Evolutionary conservation across 306 rosid species (phyloP).

Genomic region (Parietaria judaica): DNA sequence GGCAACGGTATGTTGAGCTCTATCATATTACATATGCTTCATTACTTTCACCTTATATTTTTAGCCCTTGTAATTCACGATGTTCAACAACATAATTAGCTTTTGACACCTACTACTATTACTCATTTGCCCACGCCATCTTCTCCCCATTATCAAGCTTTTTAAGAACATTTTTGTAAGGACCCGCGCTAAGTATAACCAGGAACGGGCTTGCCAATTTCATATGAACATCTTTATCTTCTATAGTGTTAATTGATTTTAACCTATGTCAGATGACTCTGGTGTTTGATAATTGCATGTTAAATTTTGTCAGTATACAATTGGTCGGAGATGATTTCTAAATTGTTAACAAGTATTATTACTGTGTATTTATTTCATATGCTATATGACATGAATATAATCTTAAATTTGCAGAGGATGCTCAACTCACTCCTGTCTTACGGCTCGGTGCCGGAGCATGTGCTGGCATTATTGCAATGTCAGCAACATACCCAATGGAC

Average conservation of each 20-base stretch:
- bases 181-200: too few relatives aligned
- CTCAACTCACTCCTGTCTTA: slow-evolving; percentile 84
- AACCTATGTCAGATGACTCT: neutral
- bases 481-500: slow-evolving; percentile 99
- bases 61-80: neutral
- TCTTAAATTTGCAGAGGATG: slow-evolving; percentile 56
- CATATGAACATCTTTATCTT: too few relatives aligned
- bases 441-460: slow-evolving; percentile 99
- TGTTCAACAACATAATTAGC: neutral
- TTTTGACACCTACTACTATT: neutral
- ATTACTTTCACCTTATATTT: neutral
- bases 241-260: neutral
- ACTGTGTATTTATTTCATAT: neutral
- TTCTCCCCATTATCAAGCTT: too few relatives aligned
- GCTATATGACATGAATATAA: neutral
- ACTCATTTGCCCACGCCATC: neutral
- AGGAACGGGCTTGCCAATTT: too few relatives aligned
- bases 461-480: slow-evolving; percentile 99
- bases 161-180: too few relatives aligned
- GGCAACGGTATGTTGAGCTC: slow-evolving; percentile 63
- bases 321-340: slow-evolving; percentile 3
- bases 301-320: neutral
- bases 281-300: neutral
- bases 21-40: neutral
- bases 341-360: neutral